phyloP scores from a whole-genome alignment of 306 rosid species.

The Elaeagnus macrophylla region DNA sequence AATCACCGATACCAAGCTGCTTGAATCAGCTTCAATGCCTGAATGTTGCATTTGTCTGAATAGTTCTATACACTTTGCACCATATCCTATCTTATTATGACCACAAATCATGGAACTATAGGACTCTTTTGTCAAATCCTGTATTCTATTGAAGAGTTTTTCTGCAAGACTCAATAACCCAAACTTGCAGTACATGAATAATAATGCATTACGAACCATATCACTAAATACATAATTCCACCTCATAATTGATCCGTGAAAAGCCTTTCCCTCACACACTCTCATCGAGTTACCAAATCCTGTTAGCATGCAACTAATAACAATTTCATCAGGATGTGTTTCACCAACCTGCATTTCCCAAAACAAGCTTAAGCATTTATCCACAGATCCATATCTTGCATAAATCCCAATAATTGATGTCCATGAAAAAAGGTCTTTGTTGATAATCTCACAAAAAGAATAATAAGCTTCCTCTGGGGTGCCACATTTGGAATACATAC shows the following conservation, averaged over 20 bases:
- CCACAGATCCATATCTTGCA: constrained; percentile 53
- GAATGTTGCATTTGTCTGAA: constrained; percentile 47
- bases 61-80: constrained; percentile 32
- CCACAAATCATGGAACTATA: constrained; percentile 52
- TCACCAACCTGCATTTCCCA: constrained; percentile 41
- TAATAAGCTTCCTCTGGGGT: constrained; percentile 41
- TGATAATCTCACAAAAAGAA: constrained; percentile 35
- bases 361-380: constrained; percentile 39
- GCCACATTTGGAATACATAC: constrained; percentile 64
- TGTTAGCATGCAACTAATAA: constrained; percentile 46
- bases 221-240: constrained; percentile 24
- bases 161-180: constrained; percentile 47
- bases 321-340: constrained; percentile 48
- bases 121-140: constrained; percentile 30
- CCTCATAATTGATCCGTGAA: constrained; percentile 50
- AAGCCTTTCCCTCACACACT: constrained; percentile 46
- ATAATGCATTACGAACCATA: constrained; percentile 35
- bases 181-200: constrained; percentile 67
- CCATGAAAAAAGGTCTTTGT: constrained; percentile 63
- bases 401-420: constrained; percentile 50
- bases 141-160: constrained; percentile 31
- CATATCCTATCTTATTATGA: constrained; percentile 34
- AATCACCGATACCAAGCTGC: constrained; percentile 39
- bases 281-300: constrained; percentile 47
- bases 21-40: constrained; percentile 37